phyloP scores from a whole-genome alignment of 768 basidiomycete species.

The Tylopilus balloui region DNA sequence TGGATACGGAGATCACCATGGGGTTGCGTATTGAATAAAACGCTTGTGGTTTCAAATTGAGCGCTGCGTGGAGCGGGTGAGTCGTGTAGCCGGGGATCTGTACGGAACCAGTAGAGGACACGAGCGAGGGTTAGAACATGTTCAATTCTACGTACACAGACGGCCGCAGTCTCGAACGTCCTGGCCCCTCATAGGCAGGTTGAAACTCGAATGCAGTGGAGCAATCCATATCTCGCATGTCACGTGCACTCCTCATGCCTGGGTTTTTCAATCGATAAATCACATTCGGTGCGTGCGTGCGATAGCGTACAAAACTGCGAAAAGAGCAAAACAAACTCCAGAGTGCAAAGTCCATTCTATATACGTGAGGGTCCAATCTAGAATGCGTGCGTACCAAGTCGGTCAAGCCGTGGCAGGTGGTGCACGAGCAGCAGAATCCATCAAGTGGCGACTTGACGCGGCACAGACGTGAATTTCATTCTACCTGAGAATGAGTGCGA shows the following conservation, averaged over 20 bases:
- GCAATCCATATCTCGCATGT: not conserved
- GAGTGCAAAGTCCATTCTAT: conserved; percentile 28
- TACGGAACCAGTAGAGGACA: not conserved
- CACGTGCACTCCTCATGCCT: conserved; percentile 9
- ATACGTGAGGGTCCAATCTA: conserved; percentile 23
- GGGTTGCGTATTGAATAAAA: conserved; percentile 9
- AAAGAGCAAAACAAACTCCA: conserved; percentile 18
- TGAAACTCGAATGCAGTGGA: not conserved
- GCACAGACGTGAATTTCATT: conserved; percentile 16
- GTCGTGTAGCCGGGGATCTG: conserved; percentile 16
- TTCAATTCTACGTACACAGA: not conserved
- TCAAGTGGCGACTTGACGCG: not conserved
- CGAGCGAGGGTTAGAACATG: not conserved
- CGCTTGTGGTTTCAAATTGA: not conserved
- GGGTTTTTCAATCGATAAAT: conserved; percentile 8
- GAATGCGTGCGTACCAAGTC: conserved; percentile 18
- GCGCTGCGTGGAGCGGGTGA: not conserved
- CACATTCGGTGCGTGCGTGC: conserved; percentile 16
- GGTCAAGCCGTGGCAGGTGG: conserved; percentile 7
- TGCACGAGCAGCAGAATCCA: conserved; percentile 3
- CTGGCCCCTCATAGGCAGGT: not conserved
- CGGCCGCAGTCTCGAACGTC: not conserved
- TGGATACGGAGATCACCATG: not conserved
- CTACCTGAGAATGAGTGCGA: conserved; percentile 25
- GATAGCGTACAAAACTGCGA: conserved; percentile 23